These are phyloP conservation scores for Ceratobasidium sp. DNA, from an alignment of 1,284 basidiomycete genomes.

Conservation along the genomic window DNA sequence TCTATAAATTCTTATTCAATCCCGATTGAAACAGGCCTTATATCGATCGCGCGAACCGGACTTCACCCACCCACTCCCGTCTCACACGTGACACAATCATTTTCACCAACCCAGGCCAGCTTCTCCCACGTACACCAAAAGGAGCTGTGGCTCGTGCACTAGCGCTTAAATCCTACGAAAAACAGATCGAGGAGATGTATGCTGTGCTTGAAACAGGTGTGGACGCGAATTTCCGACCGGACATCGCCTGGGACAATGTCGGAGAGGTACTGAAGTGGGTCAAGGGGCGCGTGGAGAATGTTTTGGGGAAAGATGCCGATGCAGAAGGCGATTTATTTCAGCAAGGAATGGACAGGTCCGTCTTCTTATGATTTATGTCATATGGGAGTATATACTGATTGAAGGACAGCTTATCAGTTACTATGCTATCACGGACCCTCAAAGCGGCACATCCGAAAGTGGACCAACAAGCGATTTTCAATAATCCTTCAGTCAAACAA, in stretches of 20 bases:
- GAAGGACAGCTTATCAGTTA: neutral
- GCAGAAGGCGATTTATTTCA: conserved; percentile 8
- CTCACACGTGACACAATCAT: conserved; percentile 58
- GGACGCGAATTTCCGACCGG: neutral
- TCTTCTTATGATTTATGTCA: neutral
- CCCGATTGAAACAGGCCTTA: conserved; percentile 52
- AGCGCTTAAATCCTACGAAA: conserved; percentile 36
- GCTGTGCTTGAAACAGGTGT: conserved; percentile 16
- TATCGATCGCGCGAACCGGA: conserved; percentile 62
- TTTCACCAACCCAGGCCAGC: neutral
- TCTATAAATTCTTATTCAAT: conserved; percentile 51
- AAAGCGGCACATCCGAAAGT: neutral
- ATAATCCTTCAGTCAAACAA: neutral
- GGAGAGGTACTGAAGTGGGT: neutral
- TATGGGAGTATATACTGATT: neutral
- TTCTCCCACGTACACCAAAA: conserved; percentile 37
- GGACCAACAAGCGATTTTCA: conserved; percentile 15
- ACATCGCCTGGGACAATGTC: neutral
- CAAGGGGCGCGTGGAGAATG: neutral
- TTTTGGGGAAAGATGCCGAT: neutral
- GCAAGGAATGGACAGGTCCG: conserved; percentile 24
- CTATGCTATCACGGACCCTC: neutral
- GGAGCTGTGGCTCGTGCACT: conserved; percentile 37
- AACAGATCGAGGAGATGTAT: conserved; percentile 48
- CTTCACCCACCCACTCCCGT: conserved; percentile 59